Conservation (phyloP, 345 rosid genomes). For the Hirschfeldia incana region DNA sequence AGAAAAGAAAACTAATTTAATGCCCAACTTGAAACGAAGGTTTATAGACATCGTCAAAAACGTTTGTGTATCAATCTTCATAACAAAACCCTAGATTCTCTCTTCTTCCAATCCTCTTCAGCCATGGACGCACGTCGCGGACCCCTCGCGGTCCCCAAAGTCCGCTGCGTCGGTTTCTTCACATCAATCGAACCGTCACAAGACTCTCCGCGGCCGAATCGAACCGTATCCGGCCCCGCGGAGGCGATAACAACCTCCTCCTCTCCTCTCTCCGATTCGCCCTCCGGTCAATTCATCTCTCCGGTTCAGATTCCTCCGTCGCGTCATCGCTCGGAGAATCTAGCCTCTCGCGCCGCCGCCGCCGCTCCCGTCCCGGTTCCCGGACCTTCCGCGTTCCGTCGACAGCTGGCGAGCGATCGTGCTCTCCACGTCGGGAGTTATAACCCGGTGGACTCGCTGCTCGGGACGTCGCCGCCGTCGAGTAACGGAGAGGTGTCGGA, state of each 20-base stretch:
- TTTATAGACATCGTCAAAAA: background rate
- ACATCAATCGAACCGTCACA: slow-evolving; percentile 51
- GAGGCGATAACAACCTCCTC: slow-evolving; percentile 39
- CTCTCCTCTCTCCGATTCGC: slow-evolving; percentile 51
- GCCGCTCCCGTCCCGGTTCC: slow-evolving; percentile 62
- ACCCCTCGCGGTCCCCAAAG: slow-evolving; percentile 54
- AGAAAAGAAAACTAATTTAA: background rate
- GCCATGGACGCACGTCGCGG: slow-evolving; percentile 61
- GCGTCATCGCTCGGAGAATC: slow-evolving; percentile 63
- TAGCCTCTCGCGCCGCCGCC: slow-evolving; percentile 55
- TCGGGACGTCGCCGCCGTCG: slow-evolving; percentile 54
- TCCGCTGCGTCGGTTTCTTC: slow-evolving; percentile 78
- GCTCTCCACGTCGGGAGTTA: slow-evolving; percentile 53
- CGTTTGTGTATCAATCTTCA: background rate
- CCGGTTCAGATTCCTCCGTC: slow-evolving; percentile 77
- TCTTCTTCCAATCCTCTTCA: background rate
- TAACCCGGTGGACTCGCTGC: slow-evolving; percentile 61
- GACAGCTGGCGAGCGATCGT: slow-evolving; percentile 28
- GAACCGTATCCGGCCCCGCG: slow-evolving; percentile 54
- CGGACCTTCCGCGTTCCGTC: slow-evolving; percentile 38
- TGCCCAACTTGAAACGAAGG: slow-evolving; percentile 8
- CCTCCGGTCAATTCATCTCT: slow-evolving; percentile 53
- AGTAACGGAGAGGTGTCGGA: slow-evolving; percentile 52
- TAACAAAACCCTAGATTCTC: slow-evolving; percentile 33
- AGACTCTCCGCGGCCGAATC: slow-evolving; percentile 40